Percentiles rank a stretch among this genome's conserved stretches.
Conservation (phyloP, 192 early-diverging fungal genomes). For the Obelidium mucronatum region DNA sequence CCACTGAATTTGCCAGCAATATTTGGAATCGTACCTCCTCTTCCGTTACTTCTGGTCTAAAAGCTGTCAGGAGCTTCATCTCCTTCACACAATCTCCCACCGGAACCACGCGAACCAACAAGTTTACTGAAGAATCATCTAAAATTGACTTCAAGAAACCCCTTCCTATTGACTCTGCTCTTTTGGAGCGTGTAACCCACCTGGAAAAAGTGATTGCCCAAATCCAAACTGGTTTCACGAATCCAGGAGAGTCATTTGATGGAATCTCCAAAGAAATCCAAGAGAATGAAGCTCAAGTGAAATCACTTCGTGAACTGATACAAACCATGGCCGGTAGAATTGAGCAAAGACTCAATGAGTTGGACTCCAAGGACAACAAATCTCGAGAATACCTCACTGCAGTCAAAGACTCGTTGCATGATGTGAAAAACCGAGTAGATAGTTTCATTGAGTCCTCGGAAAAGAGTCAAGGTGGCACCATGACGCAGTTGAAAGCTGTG, state of each 20-base stretch:
- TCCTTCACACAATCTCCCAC: not conserved
- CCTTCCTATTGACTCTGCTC: not conserved
- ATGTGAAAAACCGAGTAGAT: not conserved
- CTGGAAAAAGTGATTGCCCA: not conserved
- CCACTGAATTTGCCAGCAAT: too few relatives aligned
- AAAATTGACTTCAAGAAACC: not conserved
- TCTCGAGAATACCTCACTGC: not conserved
- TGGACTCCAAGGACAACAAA: not conserved
- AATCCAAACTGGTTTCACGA: slow-evolving; percentile 1
- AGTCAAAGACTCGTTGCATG: not conserved
- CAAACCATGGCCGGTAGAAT: not conserved
- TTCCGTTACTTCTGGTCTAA: not conserved
- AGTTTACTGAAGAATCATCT: not conserved
- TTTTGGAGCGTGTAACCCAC: not conserved
- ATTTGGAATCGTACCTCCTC: not conserved
- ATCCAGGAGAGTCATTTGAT: not conserved
- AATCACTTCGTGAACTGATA: not conserved
- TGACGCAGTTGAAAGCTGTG: not conserved
- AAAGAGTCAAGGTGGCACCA: not conserved
- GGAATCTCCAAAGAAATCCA: not conserved
- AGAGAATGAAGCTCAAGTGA: not conserved
- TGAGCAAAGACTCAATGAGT: not conserved
- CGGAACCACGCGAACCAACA: not conserved
- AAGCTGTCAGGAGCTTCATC: not conserved
- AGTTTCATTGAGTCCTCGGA: not conserved